Conservation (phyloP, 2,329 filamentous ascomycete genomes). For the Macrophomina tecta region DNA sequence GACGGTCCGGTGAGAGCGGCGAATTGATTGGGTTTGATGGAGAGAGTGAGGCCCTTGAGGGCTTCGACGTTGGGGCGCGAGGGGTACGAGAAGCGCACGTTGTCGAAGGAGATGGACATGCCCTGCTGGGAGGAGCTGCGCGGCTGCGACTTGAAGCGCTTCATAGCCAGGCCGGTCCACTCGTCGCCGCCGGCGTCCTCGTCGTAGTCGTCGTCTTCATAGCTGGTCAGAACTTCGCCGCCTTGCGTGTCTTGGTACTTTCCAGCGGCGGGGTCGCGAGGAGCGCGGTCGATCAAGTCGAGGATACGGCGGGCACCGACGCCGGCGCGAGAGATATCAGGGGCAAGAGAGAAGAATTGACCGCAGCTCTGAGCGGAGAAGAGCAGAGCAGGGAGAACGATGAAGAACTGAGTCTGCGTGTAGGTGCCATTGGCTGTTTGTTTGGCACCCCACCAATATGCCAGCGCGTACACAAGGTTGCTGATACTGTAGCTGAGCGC, state of each 20-base stretch:
- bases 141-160: neutral
- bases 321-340: slow-evolving; percentile 7
- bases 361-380: slow-evolving; percentile 72
- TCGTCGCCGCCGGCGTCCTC: neutral
- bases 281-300: slow-evolving; percentile 12
- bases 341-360: slow-evolving; percentile 67
- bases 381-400: slow-evolving; percentile 69
- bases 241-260: neutral
- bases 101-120: slow-evolving; percentile 12
- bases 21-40: slow-evolving; percentile 49
- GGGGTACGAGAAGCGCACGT: slow-evolving; percentile 25
- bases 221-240: neutral
- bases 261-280: neutral
- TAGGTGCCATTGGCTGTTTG: slow-evolving; percentile 14
- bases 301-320: slow-evolving; percentile 7
- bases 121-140: neutral
- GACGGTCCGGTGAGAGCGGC: slow-evolving; percentile 56
- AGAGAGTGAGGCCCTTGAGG: slow-evolving; percentile 30
- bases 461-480: slow-evolving; percentile 69
- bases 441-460: slow-evolving; percentile 71
- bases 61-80: slow-evolving; percentile 41
- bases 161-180: slow-evolving; percentile 3
- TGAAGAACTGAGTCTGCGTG: slow-evolving; percentile 65
- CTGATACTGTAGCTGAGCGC: slow-evolving; percentile 33
- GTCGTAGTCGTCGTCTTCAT: slow-evolving; percentile 1